Evolutionary conservation across 768 basidiomycete species (phyloP), one percentile per base, ranked within the genome.

Genomic region (Auricularia heimuer): DNA sequence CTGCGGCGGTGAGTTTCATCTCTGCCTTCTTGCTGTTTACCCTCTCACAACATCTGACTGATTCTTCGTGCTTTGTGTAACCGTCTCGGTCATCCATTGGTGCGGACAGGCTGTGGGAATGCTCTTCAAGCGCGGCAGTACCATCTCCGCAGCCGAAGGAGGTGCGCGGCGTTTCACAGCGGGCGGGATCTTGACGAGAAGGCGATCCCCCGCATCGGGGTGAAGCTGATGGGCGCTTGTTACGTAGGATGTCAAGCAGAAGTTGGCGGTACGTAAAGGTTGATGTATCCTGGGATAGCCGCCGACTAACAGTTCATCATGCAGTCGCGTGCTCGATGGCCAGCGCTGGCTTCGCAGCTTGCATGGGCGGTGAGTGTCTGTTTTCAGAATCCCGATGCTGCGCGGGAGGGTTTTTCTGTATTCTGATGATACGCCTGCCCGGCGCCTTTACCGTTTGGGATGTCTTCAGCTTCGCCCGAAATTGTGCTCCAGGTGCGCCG

Each of bases 111-210:
- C 94, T 8, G 77, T 96, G 63, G 94, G 95, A 16, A 97, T 97
- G 94, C 78, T 97, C 37, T 96, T 94, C 80, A 98, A 98, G 74
- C 85, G 95, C 66, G 94, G 94, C n/a, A 93, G 92, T 67, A 96
- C 95, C 1, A 97, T 98, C 62, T 92, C 90, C 60, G 95, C 95
- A 14, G 94, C 96, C 0, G 96, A 98, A 76, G 95, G 95, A 21
- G 94, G 87, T 73, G 69, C 69, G 68, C 62, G 65, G 18, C 18
- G 29, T 47, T 11, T 21, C 60, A 51, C 47, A 21, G 10, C 18
- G 47, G 14, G 18, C 14, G 18, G 14, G 14, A 21, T 51, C 47
- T 16, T 51, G 47, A 18, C 47, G 10, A 51, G 14, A 16, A 16
- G 21, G 21, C 21, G 47, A 16, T 21, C 21, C 18, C 47, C 14